Base-by-base conservation (phyloP, 2,329 filamentous ascomycete species). In the Trichoderma koningiopsis region DNA sequence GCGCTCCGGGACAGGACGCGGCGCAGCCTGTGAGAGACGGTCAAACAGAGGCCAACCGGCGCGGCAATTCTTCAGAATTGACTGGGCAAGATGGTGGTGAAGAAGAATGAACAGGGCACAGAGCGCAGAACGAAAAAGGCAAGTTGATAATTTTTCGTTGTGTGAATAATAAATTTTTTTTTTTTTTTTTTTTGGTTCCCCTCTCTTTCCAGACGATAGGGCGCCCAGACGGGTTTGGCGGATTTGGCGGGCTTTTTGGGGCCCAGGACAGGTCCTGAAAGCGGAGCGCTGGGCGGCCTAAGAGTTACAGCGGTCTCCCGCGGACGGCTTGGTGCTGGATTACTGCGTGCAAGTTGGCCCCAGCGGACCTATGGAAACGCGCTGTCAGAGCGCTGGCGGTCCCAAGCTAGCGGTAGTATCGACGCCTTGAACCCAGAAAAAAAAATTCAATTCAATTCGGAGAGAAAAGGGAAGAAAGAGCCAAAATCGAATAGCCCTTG, bases 121-220 rank as follows among this genome's bases (percentile, higher is more conserved):
- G 63, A 72, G 68, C 72, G 72, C 72, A 73, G 22, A 78, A 77
- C 76, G 70, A 71, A 72, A 74, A 71, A 72, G 68, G 74, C 73
- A 77, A 75, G 75, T 75, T 78, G 53, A 68, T 68, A 68, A 61
- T 75, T 76, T 78, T 78, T 79, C 76, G 75, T 79, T 81, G 76
- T 80, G 79, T 78, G 79, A 79, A 78, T 75, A 80, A 80, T 79
- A 80, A 81, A 81, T 81, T 81, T 81, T 35, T 35, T 35, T 81
- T 81, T 78, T 81, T 78, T 75, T 78, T 64, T 64, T 75, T 74
- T 74, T 72, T 72, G 72, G 72, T 74, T 73, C 72, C 72, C 71
- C 71, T 74, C 74, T 72, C 69, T 58, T 68, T 67, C 43, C 60
- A 57, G 64, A 55, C 62, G 63, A 66, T 70, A 70, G 63, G 68